Evolutionary conservation across 1,284 basidiomycete genomes (phyloP).

Genomic region (Porogramme epimiltina): DNA sequence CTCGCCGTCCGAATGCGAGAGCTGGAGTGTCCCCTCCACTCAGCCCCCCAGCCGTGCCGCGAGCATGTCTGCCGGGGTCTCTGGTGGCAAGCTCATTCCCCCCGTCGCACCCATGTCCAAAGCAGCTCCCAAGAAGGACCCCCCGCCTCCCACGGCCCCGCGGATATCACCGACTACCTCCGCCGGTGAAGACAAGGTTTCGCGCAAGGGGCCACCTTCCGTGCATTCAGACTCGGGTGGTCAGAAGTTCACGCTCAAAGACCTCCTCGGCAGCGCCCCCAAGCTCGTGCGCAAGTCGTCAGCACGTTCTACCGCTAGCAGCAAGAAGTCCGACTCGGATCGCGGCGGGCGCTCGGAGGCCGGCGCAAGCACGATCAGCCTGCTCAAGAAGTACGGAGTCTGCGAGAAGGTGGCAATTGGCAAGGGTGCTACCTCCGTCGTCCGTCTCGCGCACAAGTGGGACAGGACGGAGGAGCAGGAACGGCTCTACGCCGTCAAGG

Average conservation of each 20-base stretch:
- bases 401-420: constrained; percentile 98
- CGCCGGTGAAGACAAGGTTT: constrained; percentile 25
- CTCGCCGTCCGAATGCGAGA: constrained; percentile 59
- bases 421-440: constrained; percentile 96
- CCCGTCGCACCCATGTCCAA: constrained; percentile 24
- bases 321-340: constrained; percentile 72
- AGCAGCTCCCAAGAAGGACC: constrained; percentile 27
- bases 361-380: constrained; percentile 63
- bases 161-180: constrained; percentile 33
- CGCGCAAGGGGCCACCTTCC: constrained; percentile 35
- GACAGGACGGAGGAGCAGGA: constrained; percentile 97
- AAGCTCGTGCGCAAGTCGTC: constrained; percentile 76
- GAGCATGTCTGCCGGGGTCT: constrained; percentile 55
- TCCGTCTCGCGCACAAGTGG: constrained; percentile 98
- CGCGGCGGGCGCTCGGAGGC: constrained; percentile 58
- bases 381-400: constrained; percentile 94
- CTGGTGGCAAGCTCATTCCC: constrained; percentile 44
- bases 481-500: constrained; percentile 99
- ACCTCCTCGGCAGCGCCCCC: constrained; percentile 63
- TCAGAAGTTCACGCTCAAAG: constrained; percentile 83
- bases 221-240: constrained; percentile 61
- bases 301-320: constrained; percentile 64
- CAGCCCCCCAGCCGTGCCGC: constrained; percentile 48
- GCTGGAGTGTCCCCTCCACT: constrained; percentile 63
- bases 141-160: constrained; percentile 26